phyloP scores from a whole-genome alignment of 805 yeast genomes.

The Suhomyces prunicola region DNA sequence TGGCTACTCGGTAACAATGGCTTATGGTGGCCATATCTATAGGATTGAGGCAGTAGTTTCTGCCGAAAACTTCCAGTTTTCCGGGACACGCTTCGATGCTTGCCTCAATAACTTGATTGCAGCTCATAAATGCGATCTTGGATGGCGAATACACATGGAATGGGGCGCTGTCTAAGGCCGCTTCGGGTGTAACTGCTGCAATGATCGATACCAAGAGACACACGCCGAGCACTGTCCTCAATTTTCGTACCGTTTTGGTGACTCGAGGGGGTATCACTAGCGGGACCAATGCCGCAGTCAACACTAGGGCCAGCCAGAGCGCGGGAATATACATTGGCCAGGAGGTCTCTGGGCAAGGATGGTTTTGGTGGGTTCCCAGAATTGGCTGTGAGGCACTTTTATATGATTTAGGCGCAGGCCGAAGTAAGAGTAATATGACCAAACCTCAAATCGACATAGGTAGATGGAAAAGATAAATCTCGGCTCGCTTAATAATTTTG shows the following conservation, averaged over 20 bases:
- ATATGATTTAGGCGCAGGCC: background rate
- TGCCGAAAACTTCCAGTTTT: background rate
- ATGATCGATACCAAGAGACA: slow-evolving; percentile 10
- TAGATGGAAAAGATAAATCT: background rate
- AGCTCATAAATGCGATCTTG: slow-evolving; percentile 29
- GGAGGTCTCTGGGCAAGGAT: background rate
- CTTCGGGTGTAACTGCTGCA: slow-evolving; percentile 22
- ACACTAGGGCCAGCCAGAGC: background rate
- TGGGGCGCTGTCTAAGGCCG: slow-evolving; percentile 29
- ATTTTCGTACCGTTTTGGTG: background rate
- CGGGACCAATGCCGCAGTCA: slow-evolving; percentile 1
- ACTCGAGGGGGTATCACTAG: background rate
- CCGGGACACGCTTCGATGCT: slow-evolving; percentile 21
- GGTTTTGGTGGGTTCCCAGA: background rate
- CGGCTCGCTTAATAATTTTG: background rate
- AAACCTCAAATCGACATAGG: background rate
- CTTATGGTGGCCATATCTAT: slow-evolving; percentile 31
- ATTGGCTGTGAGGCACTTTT: background rate
- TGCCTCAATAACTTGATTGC: slow-evolving; percentile 22
- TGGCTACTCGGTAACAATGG: slow-evolving; percentile 29
- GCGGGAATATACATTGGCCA: background rate
- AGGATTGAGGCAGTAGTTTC: slow-evolving; percentile 6
- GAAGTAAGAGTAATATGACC: background rate
- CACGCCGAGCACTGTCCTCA: slow-evolving; percentile 5
- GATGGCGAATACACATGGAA: slow-evolving; percentile 26